A percentile compares a stretch with the other conserved stretches of the same genome.
phyloP scores from a whole-genome alignment of 805 yeast species.

The Metschnikowia vanudenii region DNA sequence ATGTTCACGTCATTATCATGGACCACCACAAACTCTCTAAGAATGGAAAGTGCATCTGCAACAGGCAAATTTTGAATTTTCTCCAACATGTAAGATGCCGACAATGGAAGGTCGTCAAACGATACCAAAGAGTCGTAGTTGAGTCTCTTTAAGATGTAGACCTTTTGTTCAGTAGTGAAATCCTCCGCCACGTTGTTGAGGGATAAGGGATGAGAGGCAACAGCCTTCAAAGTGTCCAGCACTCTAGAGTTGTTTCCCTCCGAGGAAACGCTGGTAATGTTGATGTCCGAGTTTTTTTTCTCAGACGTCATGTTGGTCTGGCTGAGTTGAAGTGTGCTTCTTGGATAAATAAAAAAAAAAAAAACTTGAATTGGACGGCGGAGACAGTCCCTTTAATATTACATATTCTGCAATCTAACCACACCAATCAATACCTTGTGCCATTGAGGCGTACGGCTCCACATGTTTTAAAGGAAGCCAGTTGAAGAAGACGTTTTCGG shows the following conservation, averaged over 20 bases:
- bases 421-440: too few species aligned
- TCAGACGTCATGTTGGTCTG: constrained; percentile 2
- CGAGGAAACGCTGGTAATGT: constrained; percentile 1
- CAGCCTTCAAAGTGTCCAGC: constrained; percentile 18
- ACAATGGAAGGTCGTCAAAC: constrained; percentile 32
- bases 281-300: constrained; percentile 1
- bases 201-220: constrained; percentile 25
- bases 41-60: constrained; percentile 40
- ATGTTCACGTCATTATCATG: constrained; percentile 51
- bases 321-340: too few species aligned
- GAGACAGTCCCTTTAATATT: too few species aligned
- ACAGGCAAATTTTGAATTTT: constrained; percentile 34
- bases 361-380: too few species aligned
- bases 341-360: too few species aligned
- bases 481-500: too few species aligned
- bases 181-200: constrained; percentile 26
- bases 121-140: constrained; percentile 26
- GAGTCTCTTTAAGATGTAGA: constrained; percentile 28
- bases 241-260: constrained; percentile 6
- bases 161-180: constrained; percentile 28
- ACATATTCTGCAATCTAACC: too few species aligned
- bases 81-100: constrained; percentile 39
- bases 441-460: too few species aligned
- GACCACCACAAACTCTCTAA: constrained; percentile 38
- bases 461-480: too few species aligned